Percentiles rank a stretch among this genome's conserved stretches.
These are phyloP conservation scores for Aspergillus brunneoviolaceus DNA, from an alignment of 2,329 filamentous ascomycete species.

Conservation along the genomic window DNA sequence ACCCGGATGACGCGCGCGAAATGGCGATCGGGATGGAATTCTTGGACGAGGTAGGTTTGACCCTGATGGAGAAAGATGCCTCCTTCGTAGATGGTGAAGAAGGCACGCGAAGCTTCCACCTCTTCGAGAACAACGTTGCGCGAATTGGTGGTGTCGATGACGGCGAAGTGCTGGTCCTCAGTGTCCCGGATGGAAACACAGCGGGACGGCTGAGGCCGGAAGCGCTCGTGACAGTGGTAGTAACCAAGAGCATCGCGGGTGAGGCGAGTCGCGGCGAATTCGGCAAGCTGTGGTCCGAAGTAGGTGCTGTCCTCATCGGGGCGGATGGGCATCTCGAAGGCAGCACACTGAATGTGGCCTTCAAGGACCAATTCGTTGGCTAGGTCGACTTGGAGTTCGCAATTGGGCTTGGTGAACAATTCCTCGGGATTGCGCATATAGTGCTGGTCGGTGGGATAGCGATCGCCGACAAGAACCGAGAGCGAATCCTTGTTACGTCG, in stretches of 20 bases:
- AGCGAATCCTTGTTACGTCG: slow-evolving; percentile 90
- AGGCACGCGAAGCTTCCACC: slow-evolving; percentile 91
- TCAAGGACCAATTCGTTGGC: slow-evolving; percentile 87
- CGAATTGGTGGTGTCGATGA: slow-evolving; percentile 78
- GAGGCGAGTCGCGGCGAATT: slow-evolving; percentile 72
- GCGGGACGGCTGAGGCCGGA: slow-evolving; percentile 78
- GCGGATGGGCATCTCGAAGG: slow-evolving; percentile 90
- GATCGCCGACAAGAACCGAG: slow-evolving; percentile 84
- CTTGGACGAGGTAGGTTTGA: slow-evolving; percentile 85
- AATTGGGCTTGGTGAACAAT: slow-evolving; percentile 85
- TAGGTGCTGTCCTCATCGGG: slow-evolving; percentile 72
- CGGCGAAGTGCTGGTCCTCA: slow-evolving; percentile 87
- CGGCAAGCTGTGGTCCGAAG: slow-evolving; percentile 71
- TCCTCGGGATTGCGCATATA: slow-evolving; percentile 97
- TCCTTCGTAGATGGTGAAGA: slow-evolving; percentile 94
- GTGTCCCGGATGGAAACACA: slow-evolving; percentile 87
- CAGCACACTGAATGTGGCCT: slow-evolving; percentile 93
- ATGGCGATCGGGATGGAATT: slow-evolving; percentile 76
- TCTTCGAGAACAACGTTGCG: slow-evolving; percentile 88
- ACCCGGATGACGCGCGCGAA: slow-evolving; percentile 87
- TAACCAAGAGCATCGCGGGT: slow-evolving; percentile 73
- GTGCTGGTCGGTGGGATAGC: slow-evolving; percentile 87
- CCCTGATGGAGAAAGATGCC: slow-evolving; percentile 97
- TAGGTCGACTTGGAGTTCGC: slow-evolving; percentile 86
- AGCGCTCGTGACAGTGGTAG: slow-evolving; percentile 86